phyloP scores from a whole-genome alignment of 495 filamentous ascomycete species.

The Wilcoxina mikolae region DNA sequence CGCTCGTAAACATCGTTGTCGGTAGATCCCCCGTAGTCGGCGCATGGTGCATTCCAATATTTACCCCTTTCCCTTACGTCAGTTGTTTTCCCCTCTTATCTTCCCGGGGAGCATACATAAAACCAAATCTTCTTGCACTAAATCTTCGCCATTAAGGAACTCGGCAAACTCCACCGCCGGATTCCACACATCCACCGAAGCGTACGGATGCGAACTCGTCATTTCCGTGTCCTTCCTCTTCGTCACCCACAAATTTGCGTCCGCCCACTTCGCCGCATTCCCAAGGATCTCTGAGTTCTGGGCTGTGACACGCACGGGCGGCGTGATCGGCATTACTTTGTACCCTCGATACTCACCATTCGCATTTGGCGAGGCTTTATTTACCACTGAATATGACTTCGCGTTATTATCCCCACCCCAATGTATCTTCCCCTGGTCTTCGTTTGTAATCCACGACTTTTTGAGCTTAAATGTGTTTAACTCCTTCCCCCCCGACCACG shows the following conservation, averaged over 20 bases:
- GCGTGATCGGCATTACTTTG: too few species aligned
- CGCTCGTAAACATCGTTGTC: constrained; percentile 37
- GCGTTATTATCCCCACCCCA: constrained; percentile 39
- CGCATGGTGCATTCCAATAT: constrained; percentile 45
- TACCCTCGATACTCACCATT: constrained; percentile 44
- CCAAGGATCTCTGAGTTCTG: constrained; percentile 36
- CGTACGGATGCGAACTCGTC: constrained; percentile 33
- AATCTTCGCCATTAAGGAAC: constrained; percentile 40
- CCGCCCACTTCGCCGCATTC: constrained; percentile 37
- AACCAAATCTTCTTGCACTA: constrained; percentile 39
- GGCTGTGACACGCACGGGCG: too few species aligned
- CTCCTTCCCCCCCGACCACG: constrained; percentile 35
- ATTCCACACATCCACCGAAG: constrained; percentile 35
- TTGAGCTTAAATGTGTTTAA: constrained; percentile 44
- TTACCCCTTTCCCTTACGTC: too few species aligned
- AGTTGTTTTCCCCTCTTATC: too few species aligned
- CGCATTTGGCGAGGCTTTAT: constrained; percentile 37
- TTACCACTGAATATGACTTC: constrained; percentile 39
- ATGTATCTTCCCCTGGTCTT: constrained; percentile 37
- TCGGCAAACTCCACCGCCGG: constrained; percentile 42
- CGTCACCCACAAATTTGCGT: constrained; percentile 38
- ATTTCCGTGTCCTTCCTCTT: constrained; percentile 44
- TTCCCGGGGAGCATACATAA: too few species aligned
- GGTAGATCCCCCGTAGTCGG: constrained; percentile 43
- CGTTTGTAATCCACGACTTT: constrained; percentile 33